phyloP scores from a whole-genome alignment of 768 basidiomycete genomes.

The Trametes maxima region DNA sequence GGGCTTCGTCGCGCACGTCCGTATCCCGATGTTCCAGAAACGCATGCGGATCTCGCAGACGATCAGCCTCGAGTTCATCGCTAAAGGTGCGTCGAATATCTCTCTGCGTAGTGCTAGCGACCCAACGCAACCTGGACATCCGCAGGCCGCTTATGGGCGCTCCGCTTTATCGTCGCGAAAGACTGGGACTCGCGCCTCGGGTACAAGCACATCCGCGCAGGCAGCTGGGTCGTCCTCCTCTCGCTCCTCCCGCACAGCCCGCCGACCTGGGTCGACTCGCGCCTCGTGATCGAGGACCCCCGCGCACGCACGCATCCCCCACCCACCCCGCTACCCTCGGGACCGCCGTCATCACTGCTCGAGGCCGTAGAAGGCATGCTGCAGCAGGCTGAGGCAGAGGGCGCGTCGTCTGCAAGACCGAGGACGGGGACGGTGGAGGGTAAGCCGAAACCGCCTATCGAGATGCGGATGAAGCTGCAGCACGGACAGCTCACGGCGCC shows the following conservation, averaged over 20 bases:
- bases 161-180: conserved; percentile 42
- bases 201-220: conserved; percentile 10
- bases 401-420: conserved; percentile 18
- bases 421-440: too few species aligned
- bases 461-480: conserved; percentile 8
- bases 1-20: conserved; percentile 55
- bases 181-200: background rate
- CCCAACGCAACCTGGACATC: background rate
- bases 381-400: conserved; percentile 20
- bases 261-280: conserved; percentile 58
- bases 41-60: conserved; percentile 65
- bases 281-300: conserved; percentile 46
- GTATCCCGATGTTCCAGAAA: conserved; percentile 62
- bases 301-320: conserved; percentile 15
- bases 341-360: conserved; percentile 8
- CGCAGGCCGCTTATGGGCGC: conserved; percentile 59
- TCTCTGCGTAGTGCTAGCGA: background rate
- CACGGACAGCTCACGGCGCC: conserved; percentile 33
- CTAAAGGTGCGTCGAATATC: conserved; percentile 35
- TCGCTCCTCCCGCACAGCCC: conserved; percentile 57
- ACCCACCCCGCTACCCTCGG: conserved; percentile 5
- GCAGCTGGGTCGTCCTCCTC: conserved; percentile 48
- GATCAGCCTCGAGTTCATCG: conserved; percentile 57
- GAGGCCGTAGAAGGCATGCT: conserved; percentile 5
- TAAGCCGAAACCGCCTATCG: conserved; percentile 14